Conservation (phyloP, 495 filamentous ascomycete genomes). For the Aspergillus funiculosus region DNA sequence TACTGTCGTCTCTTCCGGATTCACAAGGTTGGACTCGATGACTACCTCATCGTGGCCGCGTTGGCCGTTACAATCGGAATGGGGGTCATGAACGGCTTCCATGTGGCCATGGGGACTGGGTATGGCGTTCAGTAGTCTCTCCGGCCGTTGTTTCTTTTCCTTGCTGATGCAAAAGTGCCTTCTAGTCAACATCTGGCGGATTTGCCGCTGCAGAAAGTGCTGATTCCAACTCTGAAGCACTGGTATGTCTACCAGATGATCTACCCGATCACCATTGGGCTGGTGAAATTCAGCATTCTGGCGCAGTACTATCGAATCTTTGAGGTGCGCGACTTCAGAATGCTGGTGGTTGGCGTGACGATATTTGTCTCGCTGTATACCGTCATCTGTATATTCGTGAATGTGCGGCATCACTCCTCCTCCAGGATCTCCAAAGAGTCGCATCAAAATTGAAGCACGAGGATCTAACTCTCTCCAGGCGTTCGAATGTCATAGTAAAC, state of each 20-base stretch:
- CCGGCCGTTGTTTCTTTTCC: not conserved
- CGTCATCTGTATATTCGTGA: constrained; percentile 15
- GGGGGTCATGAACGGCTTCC: constrained; percentile 18
- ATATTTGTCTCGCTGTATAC: constrained; percentile 16
- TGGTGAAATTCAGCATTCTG: constrained; percentile 15
- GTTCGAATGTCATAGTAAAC: constrained; percentile 20
- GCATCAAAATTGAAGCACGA: too few species aligned
- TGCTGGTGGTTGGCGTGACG: constrained; percentile 1
- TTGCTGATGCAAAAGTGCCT: not conserved
- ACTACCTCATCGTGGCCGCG: constrained; percentile 13
- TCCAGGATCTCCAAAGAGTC: not conserved
- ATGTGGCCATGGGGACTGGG: constrained; percentile 16
- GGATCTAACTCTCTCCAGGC: constrained; percentile 9
- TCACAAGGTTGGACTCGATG: constrained; percentile 13
- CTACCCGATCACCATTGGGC: constrained; percentile 16
- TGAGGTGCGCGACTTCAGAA: constrained; percentile 7
- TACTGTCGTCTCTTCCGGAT: constrained; percentile 8
- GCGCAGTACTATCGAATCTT: constrained; percentile 20
- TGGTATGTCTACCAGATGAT: constrained; percentile 21
- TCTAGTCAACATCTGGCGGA: constrained; percentile 9
- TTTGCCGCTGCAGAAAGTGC: constrained; percentile 5
- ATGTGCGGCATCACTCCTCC: constrained; percentile 2
- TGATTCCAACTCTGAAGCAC: constrained; percentile 18
- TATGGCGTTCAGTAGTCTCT: not conserved
- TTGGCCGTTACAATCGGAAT: constrained; percentile 15